Conservation (phyloP, 352 stramenopile species). For the Phytopythium cucurbitacearum region DNA sequence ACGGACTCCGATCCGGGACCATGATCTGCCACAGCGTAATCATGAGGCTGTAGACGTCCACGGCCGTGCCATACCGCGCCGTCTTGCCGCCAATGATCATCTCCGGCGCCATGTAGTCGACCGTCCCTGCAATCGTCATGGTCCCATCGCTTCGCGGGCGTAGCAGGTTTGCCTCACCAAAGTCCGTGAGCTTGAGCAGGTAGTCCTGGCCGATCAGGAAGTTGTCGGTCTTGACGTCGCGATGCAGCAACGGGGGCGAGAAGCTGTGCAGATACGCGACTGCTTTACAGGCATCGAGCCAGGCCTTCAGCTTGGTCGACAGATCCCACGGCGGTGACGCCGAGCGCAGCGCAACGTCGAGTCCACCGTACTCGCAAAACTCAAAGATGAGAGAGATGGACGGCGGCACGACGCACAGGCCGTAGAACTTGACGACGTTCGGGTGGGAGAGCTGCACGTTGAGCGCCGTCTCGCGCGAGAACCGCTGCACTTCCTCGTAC, state of each 20-base stretch:
- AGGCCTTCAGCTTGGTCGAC: constrained; percentile 74
- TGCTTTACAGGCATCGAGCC: constrained; percentile 76
- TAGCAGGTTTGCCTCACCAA: constrained; percentile 82
- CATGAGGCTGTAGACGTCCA: constrained; percentile 85
- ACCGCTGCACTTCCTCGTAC: constrained; percentile 75
- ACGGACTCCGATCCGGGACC: constrained; percentile 69
- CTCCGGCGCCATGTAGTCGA: constrained; percentile 85
- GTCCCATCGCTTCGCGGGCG: constrained; percentile 66
- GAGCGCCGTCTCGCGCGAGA: constrained; percentile 76
- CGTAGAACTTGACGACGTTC: constrained; percentile 82
- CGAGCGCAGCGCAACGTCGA: constrained; percentile 48
- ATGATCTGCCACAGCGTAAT: constrained; percentile 88
- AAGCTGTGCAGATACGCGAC: constrained; percentile 86
- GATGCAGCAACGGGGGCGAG: constrained; percentile 67
- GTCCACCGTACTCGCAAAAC: constrained; percentile 79
- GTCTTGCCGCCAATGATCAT: constrained; percentile 85
- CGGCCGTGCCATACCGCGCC: constrained; percentile 66
- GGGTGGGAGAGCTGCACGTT: constrained; percentile 81
- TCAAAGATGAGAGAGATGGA: constrained; percentile 86
- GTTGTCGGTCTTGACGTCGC: constrained; percentile 87
- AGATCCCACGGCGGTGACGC: constrained; percentile 49
- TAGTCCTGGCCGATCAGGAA: constrained; percentile 79
- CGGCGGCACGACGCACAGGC: constrained; percentile 75
- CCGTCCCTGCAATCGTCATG: constrained; percentile 84
- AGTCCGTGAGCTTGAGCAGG: constrained; percentile 78